Conservation (phyloP, 2,329 filamentous ascomycete genomes). For the Pseudogymnoascus sp. region DNA sequence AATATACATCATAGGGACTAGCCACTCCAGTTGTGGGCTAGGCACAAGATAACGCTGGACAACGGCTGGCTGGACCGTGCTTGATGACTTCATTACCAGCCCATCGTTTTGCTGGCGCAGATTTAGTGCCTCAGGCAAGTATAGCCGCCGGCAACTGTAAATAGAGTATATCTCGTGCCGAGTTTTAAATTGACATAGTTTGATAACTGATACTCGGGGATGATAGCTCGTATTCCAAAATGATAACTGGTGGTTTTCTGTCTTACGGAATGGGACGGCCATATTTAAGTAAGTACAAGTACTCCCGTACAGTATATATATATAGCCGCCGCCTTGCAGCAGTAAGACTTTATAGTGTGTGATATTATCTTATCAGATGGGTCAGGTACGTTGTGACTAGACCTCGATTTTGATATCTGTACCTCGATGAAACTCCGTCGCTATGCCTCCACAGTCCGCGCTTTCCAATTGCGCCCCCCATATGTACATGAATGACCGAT, state of each 20-base stretch:
- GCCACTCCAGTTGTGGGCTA: neutral
- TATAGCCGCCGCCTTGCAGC: neutral
- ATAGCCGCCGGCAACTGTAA: neutral
- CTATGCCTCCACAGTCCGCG: neutral
- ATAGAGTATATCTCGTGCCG: neutral
- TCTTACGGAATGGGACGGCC: neutral
- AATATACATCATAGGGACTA: slow-evolving; percentile 3
- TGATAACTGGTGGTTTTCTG: neutral
- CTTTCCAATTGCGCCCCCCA: neutral
- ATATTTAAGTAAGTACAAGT: neutral
- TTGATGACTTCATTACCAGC: neutral
- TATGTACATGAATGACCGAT: neutral
- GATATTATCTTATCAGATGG: slow-evolving; percentile 4
- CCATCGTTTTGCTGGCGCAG: neutral
- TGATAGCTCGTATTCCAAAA: neutral
- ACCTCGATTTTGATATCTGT: neutral
- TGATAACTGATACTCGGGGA: neutral
- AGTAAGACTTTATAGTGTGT: neutral
- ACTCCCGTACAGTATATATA: neutral
- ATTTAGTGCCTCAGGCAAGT: neutral
- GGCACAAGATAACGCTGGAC: slow-evolving; percentile 1
- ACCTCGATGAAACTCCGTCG: neutral
- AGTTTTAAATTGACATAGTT: neutral
- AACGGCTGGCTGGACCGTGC: slow-evolving; percentile 4
- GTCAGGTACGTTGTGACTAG: neutral